phyloP scores from a whole-genome alignment of 768 basidiomycete species.

The Guyanaporus albipodus region DNA sequence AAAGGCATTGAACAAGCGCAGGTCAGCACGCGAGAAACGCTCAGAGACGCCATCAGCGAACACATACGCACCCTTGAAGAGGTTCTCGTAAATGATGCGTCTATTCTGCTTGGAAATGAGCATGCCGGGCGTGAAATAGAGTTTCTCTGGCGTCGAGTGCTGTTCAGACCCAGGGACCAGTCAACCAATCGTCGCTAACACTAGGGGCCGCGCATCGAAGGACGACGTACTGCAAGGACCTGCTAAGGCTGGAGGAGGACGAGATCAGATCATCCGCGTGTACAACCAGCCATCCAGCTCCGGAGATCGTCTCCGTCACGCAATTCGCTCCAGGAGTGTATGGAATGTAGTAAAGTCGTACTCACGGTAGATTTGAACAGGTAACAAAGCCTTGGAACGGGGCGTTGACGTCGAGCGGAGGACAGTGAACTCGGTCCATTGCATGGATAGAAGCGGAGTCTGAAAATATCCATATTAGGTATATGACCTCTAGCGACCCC shows the following conservation, averaged over 20 bases:
- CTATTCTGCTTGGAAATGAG: slow-evolving; percentile 95
- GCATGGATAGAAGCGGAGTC: slow-evolving; percentile 21
- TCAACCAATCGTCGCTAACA: too few species aligned
- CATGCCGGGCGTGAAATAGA: slow-evolving; percentile 61
- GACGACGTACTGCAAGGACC: slow-evolving; percentile 34
- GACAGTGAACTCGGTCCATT: slow-evolving; percentile 24
- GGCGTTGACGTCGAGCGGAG: slow-evolving; percentile 39
- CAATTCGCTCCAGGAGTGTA: slow-evolving; percentile 6
- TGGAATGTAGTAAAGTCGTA: slow-evolving; percentile 6
- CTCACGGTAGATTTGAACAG: slow-evolving; percentile 21
- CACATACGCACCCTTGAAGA: slow-evolving; percentile 89
- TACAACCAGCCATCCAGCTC: slow-evolving; percentile 33
- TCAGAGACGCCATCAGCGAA: neutral
- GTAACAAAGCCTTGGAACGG: slow-evolving; percentile 25
- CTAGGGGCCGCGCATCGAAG: neutral
- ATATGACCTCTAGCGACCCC: slow-evolving; percentile 13
- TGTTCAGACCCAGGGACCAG: slow-evolving; percentile 10
- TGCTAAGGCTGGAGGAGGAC: slow-evolving; percentile 32
- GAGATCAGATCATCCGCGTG: slow-evolving; percentile 31
- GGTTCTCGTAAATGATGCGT: slow-evolving; percentile 96
- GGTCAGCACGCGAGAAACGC: too few species aligned
- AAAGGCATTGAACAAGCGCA: too few species aligned
- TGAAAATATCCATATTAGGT: slow-evolving; percentile 17
- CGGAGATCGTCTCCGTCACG: neutral
- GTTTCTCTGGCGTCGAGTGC: slow-evolving; percentile 32